These are phyloP conservation scores for Blastobotrys attinorum DNA, from an alignment of 805 yeast species.

Conservation along the genomic window DNA sequence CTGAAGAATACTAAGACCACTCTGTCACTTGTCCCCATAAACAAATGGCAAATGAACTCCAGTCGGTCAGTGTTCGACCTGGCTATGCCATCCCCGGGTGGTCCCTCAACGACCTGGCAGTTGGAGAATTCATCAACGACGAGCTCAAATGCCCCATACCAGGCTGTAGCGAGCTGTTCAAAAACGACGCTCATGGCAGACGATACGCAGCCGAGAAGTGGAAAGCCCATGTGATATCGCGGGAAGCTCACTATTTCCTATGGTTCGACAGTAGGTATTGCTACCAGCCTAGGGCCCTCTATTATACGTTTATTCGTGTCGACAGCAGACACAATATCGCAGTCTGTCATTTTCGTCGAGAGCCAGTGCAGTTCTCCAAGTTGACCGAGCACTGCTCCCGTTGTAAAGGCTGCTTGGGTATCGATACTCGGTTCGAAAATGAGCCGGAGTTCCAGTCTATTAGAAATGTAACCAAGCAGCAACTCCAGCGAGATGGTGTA, in stretches of 20 bases:
- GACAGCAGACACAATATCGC: background rate
- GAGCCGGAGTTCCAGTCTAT: background rate
- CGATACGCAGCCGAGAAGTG: background rate
- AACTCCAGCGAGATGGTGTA: background rate
- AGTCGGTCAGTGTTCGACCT: background rate
- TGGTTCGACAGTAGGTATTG: background rate
- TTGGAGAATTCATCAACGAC: background rate
- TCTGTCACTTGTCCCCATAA: background rate
- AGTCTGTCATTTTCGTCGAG: background rate
- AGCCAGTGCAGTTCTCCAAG: constrained; percentile 6
- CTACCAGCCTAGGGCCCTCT: background rate
- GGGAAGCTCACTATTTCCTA: background rate
- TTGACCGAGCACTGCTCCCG: background rate
- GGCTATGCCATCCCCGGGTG: background rate
- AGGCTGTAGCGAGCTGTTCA: background rate
- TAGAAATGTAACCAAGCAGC: background rate
- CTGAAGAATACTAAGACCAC: too few relatives aligned
- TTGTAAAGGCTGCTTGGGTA: background rate
- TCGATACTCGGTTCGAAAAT: background rate
- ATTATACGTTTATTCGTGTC: background rate
- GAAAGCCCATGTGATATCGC: background rate
- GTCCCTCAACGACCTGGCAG: background rate
- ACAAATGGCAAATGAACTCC: background rate
- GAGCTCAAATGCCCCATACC: background rate
- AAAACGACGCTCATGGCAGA: background rate